Base-by-base conservation (phyloP, 1,139 yeast species). In the Lodderomyces beijingensis region DNA sequence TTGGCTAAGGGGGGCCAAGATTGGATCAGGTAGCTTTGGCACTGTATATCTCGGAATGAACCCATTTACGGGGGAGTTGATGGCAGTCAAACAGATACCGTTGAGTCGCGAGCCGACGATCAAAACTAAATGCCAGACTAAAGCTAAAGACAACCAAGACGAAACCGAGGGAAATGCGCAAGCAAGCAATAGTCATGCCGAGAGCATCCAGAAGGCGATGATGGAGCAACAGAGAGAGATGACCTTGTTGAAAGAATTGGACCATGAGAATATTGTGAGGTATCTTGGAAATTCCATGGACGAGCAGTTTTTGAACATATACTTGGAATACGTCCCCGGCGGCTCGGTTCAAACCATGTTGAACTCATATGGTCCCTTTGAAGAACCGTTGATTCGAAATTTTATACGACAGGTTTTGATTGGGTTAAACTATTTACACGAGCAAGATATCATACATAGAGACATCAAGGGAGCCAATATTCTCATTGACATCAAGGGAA, bases 71-170 rank as follows among this genome's bases (percentile, higher is more conserved):
- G 98, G 98, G 27, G 97, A 88, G 51, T 65, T 91, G 35, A 87
- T 91, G 95, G 98, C 97, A 0, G 96, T 91, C 10, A 91, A 91
- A 50, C 96, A 89, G 53, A 96, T 91, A 0, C 82, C 82, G 27
- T 55, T 88, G 14, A 16, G 13, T 19, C 10, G 20, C 12, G 27
- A 29, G 17, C 25, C 16, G 11, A 20, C n/a, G 4, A 36, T 34
- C 20, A 71, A 62, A 38, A 63, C 50, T 36, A 48, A 47, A 44
- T n/a, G n/a, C n/a, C n/a, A n/a, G n/a, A n/a, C n/a, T n/a, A 57
- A 50, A 50, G 37, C 37, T 9, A 56, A 46, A 44, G 58, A 50
- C 50, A 72, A 63, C 39, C 69, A 23, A 5, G 15, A 28, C 18
- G 13, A 24, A 6, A 16, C 15, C 9, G 15, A 23, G 7, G 21